Conservation (phyloP, 1,284 basidiomycete genomes). For the Ganoderma lingzhi region DNA sequence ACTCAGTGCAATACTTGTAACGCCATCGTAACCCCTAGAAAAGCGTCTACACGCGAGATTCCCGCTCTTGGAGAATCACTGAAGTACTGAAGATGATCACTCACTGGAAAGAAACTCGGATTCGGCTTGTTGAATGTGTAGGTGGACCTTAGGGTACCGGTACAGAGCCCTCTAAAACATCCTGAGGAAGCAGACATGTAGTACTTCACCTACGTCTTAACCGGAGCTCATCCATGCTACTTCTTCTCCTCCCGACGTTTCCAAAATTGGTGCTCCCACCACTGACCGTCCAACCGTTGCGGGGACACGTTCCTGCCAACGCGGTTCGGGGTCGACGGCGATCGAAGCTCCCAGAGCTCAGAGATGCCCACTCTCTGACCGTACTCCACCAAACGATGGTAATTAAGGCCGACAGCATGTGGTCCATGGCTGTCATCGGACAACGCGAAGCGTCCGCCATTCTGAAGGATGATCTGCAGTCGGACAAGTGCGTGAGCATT, state of each 20-base stretch:
- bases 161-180: background rate
- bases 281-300: conserved; percentile 55
- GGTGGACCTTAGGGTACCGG: too few species aligned
- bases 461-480: conserved; percentile 69
- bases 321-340: conserved; percentile 45
- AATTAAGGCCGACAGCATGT: conserved; percentile 89
- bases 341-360: conserved; percentile 74
- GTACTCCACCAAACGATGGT: conserved; percentile 73
- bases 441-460: conserved; percentile 81
- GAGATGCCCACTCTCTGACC: conserved; percentile 66
- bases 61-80: background rate
- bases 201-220: background rate
- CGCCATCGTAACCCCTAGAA: background rate
- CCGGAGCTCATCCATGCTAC: too few species aligned
- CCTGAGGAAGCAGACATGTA: background rate
- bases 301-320: conserved; percentile 57
- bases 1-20: too few species aligned
- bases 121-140: too few species aligned
- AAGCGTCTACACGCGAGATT: background rate
- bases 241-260: background rate
- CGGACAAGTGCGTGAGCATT: conserved; percentile 10
- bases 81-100: background rate
- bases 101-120: background rate
- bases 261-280: conserved; percentile 72
- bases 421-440: conserved; percentile 98